Evolutionary conservation across 2,329 filamentous ascomycete genomes (phyloP).

Genomic region (Neofusicoccum parvum): DNA sequence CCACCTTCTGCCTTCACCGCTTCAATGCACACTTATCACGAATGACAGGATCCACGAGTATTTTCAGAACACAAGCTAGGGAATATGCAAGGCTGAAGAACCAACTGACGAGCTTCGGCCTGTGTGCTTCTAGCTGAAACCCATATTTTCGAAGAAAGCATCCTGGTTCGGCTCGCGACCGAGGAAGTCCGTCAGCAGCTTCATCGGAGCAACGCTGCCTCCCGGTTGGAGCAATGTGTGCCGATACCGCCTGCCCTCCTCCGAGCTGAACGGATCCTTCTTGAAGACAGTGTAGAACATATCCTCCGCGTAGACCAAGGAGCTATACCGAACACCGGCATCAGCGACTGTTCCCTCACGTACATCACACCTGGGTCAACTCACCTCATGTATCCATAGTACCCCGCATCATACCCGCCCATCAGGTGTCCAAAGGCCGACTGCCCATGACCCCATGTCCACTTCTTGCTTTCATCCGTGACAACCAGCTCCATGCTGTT

Average conservation of each 20-base stretch:
- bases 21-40: no score
- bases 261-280: conserved; percentile 73
- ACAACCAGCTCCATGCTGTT: conserved; percentile 72
- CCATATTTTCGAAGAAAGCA: conserved; percentile 78
- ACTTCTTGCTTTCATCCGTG: conserved; percentile 40
- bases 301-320: conserved; percentile 80
- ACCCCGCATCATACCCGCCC: conserved; percentile 81
- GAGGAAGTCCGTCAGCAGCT: conserved; percentile 74
- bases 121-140: conserved; percentile 38
- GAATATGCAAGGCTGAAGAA: no score
- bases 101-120: no score
- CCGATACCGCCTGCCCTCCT: conserved; percentile 73
- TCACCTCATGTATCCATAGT: conserved; percentile 61
- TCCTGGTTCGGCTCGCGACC: conserved; percentile 75
- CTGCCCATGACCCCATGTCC: conserved; percentile 73
- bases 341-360: neutral
- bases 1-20: neutral
- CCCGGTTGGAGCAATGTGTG: conserved; percentile 77
- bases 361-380: neutral
- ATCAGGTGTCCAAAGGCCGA: conserved; percentile 81
- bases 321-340: conserved; percentile 41
- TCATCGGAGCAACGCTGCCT: conserved; percentile 79
- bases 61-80: no score
- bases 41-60: no score
- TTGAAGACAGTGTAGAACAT: conserved; percentile 85